Percentiles rank a stretch among this genome's conserved stretches.
These are phyloP conservation scores for Filosporella fistucella DNA, from an alignment of 495 filamentous ascomycete species.

Conservation along the genomic window DNA sequence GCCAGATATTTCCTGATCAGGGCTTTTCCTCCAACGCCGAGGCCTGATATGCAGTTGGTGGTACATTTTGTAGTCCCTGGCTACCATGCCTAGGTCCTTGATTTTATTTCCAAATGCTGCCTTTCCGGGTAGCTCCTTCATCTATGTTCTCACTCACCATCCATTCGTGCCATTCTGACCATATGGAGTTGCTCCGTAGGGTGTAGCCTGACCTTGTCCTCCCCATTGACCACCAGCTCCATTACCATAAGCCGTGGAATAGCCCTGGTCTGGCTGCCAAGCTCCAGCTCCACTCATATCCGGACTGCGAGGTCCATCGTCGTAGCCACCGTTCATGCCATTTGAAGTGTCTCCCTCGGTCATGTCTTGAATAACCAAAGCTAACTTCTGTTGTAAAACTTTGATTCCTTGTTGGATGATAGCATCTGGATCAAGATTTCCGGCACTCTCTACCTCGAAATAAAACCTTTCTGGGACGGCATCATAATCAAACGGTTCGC, in stretches of 20 bases:
- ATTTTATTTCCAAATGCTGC: not conserved
- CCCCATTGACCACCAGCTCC: slow-evolving; percentile 60
- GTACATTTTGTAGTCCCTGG: slow-evolving; percentile 2
- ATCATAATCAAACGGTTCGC: slow-evolving; percentile 85
- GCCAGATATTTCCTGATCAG: not conserved
- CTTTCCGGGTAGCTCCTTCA: not conserved
- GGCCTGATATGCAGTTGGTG: slow-evolving; percentile 15
- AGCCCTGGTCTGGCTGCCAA: slow-evolving; percentile 54
- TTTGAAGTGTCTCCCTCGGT: slow-evolving; percentile 42
- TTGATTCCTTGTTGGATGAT: slow-evolving; percentile 88
- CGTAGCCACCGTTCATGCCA: slow-evolving; percentile 47
- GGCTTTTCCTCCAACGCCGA: slow-evolving; percentile 18
- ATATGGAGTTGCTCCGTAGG: slow-evolving; percentile 69
- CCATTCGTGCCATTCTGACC: slow-evolving; percentile 39
- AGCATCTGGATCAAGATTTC: slow-evolving; percentile 78
- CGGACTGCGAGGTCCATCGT: slow-evolving; percentile 56
- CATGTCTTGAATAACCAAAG: slow-evolving; percentile 73
- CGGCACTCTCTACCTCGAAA: slow-evolving; percentile 86
- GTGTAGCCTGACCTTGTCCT: slow-evolving; percentile 45
- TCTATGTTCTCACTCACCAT: slow-evolving; percentile 8
- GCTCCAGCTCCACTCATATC: slow-evolving; percentile 53
- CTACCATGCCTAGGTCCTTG: not conserved
- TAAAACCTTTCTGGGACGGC: slow-evolving; percentile 82
- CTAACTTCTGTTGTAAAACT: slow-evolving; percentile 85
- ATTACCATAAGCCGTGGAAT: slow-evolving; percentile 69